phyloP scores from a whole-genome alignment of 2,329 filamentous ascomycete genomes.

The Akanthomyces uredinophilus region DNA sequence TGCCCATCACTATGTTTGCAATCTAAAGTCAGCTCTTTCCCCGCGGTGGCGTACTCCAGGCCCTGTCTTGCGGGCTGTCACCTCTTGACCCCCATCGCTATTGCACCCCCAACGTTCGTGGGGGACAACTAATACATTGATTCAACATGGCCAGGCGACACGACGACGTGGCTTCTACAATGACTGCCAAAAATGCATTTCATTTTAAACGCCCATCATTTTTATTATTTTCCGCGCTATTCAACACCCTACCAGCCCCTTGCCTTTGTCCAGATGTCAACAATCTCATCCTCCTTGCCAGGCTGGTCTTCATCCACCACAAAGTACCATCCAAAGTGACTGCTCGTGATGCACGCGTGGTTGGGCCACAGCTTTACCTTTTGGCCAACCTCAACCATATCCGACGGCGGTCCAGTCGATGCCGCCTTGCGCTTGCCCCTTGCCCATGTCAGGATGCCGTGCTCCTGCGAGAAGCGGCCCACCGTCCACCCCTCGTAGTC shows the following conservation, averaged over 20 bases:
- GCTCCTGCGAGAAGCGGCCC: conserved; percentile 69
- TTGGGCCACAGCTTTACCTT: conserved; percentile 71
- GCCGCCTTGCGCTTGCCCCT: conserved; percentile 23
- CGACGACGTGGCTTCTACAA: not conserved
- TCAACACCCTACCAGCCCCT: conserved; percentile 21
- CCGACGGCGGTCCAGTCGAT: conserved; percentile 11
- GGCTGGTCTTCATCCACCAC: conserved; percentile 60
- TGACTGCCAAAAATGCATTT: not conserved
- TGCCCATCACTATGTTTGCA: too few relatives aligned
- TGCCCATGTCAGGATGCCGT: conserved; percentile 63
- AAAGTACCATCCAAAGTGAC: conserved; percentile 67
- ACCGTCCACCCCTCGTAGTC: conserved; percentile 59
- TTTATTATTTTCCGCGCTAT: not conserved
- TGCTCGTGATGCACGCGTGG: conserved; percentile 72
- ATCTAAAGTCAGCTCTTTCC: not conserved
- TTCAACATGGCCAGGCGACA: not conserved
- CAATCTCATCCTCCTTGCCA: conserved; percentile 52
- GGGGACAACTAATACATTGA: not conserved
- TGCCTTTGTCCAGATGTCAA: conserved; percentile 62
- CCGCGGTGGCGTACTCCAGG: not conserved
- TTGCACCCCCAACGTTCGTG: not conserved
- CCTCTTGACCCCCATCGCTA: not conserved
- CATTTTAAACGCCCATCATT: not conserved
- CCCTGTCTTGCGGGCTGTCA: not conserved
- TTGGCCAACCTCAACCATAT: conserved; percentile 53